Evolutionary conservation across 495 filamentous ascomycete genomes (phyloP), one percentile per base, ranked within the genome.

Genomic region (Penicillium samsonianum): DNA sequence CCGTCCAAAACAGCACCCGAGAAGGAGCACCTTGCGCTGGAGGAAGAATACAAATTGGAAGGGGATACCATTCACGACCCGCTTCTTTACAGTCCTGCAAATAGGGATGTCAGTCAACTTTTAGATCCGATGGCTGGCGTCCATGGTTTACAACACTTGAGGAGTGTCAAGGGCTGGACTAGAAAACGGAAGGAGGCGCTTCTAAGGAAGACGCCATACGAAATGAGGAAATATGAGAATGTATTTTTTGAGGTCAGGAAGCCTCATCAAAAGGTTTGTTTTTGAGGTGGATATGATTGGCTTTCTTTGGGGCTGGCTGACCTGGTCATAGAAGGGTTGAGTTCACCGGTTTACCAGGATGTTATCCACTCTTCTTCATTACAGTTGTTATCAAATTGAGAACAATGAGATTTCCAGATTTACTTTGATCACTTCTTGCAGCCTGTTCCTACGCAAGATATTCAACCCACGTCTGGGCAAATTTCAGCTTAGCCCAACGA

Each of bases 41-140:
- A 64, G 25, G 64, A 64, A 23, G 68, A 73, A 38, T 71, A 66
- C 50, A 61, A 14, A 44, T 46, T 65, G 4, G 66, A 66, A 20
- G 65, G 67, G 1, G 60, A 67, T 1, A 17, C 46, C 2, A 22
- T 58, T 7, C 65, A 65, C 17, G 56, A 69, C 38, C 68, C 70
- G 5, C 53, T 73, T 12, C 55, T 57, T 9, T 54, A 69, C 23
- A 73, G 70, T 25, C 70, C 70, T 10, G 68, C 64, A 2, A 69
- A 71, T 45, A 30, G 10, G 17, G 62, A 67, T 20, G 55, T 67
- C 42, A 73, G 70, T 47, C 44, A 58, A 10, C 45, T 66, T 4
- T 19, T 71, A 26, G 50, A 63, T 33, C 60, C 60, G 40, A 62
- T 59, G 50, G 31, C 49, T 11, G 63, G 54, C 14, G 55, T 53